Evolutionary conservation across 2,329 filamentous ascomycete genomes (phyloP).

Genomic region (Penicillium sp.): DNA sequence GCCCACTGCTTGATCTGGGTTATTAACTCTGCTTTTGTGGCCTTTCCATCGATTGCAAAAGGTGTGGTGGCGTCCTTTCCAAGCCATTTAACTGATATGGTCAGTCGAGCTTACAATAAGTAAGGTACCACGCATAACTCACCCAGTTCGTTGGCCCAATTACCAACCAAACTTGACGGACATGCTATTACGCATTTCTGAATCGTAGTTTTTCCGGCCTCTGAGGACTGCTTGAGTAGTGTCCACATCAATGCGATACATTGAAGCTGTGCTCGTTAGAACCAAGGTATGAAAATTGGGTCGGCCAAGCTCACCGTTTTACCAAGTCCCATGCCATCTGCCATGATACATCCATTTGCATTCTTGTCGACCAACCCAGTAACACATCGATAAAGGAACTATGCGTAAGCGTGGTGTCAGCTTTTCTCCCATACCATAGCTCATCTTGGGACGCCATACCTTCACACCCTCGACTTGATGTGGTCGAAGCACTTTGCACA

Average conservation of each 20-base stretch:
- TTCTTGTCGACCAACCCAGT: conserved; percentile 94
- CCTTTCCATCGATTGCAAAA: conserved; percentile 96
- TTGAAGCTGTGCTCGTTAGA: conserved; percentile 59
- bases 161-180: conserved; percentile 91
- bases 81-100: conserved; percentile 74
- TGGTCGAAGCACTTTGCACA: conserved; percentile 85
- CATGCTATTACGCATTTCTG: conserved; percentile 97
- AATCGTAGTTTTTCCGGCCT: conserved; percentile 89
- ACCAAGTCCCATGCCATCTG: conserved; percentile 96
- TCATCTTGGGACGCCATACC: conserved; percentile 29
- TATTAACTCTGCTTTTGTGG: conserved; percentile 87
- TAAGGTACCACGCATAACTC: conserved; percentile 12
- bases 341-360: conserved; percentile 98
- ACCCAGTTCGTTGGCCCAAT: conserved; percentile 92
- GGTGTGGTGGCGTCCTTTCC: conserved; percentile 86
- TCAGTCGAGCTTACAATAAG: conserved; percentile 17
- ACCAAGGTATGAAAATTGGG: not conserved
- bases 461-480: conserved; percentile 98
- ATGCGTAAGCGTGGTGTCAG: conserved; percentile 14
- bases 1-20: conserved; percentile 93
- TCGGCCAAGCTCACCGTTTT: conserved; percentile 62
- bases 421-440: not conserved
- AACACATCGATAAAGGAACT: conserved; percentile 89
- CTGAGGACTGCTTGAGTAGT: conserved; percentile 87
- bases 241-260: conserved; percentile 98